Evolutionary conservation across 768 basidiomycete genomes (phyloP), one percentile per base, ranked within the genome.

Genomic region (Dentipellis sp.): DNA sequence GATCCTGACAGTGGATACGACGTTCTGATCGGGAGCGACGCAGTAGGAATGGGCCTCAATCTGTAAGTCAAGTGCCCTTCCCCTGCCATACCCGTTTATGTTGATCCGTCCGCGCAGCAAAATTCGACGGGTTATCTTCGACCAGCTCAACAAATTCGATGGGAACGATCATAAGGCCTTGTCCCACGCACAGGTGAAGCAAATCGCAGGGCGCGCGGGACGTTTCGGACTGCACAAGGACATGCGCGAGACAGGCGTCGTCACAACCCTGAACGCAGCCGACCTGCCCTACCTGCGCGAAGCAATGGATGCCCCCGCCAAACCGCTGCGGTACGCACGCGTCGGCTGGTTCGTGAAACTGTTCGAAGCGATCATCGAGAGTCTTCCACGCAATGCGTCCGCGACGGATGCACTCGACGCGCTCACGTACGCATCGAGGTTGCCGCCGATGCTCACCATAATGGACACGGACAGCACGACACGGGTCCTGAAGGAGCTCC

Each of bases 1-100:
- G 81, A 91, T 58, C 82, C 82, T 0, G 65, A 80, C 42, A 90
- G 86, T n/a, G 85, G 82, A 1, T 90, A 88, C 64, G 89, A 95
- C 62, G 85, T 98, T 2, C 77, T 99, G 42, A 82, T 98, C 16
- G 95, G 91, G 1, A 94, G 90, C 63, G 97, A 99, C 65, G 93
- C 94, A 0, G 86, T 97, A 50, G 94, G 97, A 1, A 94, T 99
- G 93, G 97, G 97, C 0, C 77, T 99, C 19, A 98, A 99, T 66
- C 71, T 99, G 97, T 97, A 68, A 46, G 88, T 74, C 4, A 17
- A 6, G 10, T 17, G 23, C 17, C 52, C 34, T 48, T 17, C 53
- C n/a, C n/a, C n/a, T 36, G 37, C 9, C 49, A 10, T 46, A 21
- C 53, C 56, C 35, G 59, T 38, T 37, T 48, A 19, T 40, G 35